Conservation (phyloP, 179 eudicot species). For the Spinacia oleracea region DNA sequence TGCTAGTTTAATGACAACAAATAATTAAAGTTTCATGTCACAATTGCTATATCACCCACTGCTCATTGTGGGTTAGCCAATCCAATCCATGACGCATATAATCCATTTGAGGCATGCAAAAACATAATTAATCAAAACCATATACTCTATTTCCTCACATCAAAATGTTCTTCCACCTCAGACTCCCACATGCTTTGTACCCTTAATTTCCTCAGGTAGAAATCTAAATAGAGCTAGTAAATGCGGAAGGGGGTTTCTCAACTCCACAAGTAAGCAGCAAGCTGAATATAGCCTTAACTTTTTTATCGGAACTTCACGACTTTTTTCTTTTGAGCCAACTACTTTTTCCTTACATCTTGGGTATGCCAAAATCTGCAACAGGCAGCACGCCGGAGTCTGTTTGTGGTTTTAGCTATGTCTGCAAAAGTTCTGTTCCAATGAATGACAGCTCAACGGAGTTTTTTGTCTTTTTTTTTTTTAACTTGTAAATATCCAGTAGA, state of each 20-base stretch:
- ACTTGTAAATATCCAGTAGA: too few relatives aligned
- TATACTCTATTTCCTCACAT: neutral
- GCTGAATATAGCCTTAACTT: neutral
- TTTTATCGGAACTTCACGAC: too few relatives aligned
- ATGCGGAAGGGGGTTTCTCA: neutral
- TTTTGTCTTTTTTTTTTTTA: too few relatives aligned
- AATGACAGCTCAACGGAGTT: too few relatives aligned
- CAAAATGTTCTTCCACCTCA: neutral
- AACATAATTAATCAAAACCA: neutral
- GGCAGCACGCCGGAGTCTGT: too few relatives aligned
- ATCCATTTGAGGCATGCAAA: neutral
- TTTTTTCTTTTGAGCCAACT: too few relatives aligned
- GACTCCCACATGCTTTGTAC: neutral
- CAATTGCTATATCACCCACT: neutral
- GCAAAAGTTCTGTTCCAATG: too few relatives aligned
- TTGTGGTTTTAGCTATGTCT: too few relatives aligned
- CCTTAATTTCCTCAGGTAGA: neutral
- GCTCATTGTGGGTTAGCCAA: neutral
- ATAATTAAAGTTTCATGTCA: neutral
- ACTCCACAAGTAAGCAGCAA: neutral
- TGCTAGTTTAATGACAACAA: neutral
- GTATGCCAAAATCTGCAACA: too few relatives aligned
- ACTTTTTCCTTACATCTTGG: too few relatives aligned
- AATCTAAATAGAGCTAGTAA: neutral
- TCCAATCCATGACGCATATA: neutral